These are phyloP conservation scores for Cutaneotrichosporon curvatum DNA, from an alignment of 1,284 basidiomycete genomes.

Conservation along the genomic window DNA sequence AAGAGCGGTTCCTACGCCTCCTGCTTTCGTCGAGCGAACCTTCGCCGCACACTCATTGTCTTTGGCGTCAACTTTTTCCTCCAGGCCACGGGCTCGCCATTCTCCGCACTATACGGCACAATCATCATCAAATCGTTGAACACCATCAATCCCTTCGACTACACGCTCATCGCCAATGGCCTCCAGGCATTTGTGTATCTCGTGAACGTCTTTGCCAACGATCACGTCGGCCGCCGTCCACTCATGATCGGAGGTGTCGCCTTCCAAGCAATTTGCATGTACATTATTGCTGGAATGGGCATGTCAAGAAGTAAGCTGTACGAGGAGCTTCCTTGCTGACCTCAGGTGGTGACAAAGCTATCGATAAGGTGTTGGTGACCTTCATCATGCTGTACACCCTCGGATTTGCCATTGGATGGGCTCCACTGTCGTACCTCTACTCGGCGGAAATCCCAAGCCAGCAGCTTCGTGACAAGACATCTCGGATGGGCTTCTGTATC, in stretches of 20 bases:
- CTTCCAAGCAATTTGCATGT: constrained; percentile 6
- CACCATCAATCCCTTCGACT: constrained; percentile 12
- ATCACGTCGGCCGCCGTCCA: constrained; percentile 16
- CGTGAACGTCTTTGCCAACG: constrained; percentile 5
- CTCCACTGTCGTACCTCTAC: constrained; percentile 3
- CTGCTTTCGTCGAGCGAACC: constrained; percentile 8
- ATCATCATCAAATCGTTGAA: constrained; percentile 9
- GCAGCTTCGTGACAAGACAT: constrained; percentile 7
- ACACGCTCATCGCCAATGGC: constrained; percentile 10
- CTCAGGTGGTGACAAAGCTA: neutral
- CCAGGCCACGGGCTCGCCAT: constrained; percentile 10
- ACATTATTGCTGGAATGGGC: constrained; percentile 11
- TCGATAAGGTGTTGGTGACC: constrained; percentile 4
- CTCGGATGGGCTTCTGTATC: neutral
- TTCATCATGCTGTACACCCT: constrained; percentile 11
- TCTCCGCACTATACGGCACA: constrained; percentile 7
- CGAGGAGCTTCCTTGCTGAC: neutral
- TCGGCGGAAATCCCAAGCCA: constrained; percentile 2
- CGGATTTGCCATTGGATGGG: constrained; percentile 4
- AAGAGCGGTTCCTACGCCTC: neutral
- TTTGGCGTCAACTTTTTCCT: constrained; percentile 13
- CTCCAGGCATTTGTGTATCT: constrained; percentile 5
- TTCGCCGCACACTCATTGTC: constrained; percentile 14
- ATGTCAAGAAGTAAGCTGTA: neutral
- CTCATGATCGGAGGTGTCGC: constrained; percentile 9